phyloP scores from a whole-genome alignment of 2,329 filamentous ascomycete genomes.

The Sphaerulina musiva region DNA sequence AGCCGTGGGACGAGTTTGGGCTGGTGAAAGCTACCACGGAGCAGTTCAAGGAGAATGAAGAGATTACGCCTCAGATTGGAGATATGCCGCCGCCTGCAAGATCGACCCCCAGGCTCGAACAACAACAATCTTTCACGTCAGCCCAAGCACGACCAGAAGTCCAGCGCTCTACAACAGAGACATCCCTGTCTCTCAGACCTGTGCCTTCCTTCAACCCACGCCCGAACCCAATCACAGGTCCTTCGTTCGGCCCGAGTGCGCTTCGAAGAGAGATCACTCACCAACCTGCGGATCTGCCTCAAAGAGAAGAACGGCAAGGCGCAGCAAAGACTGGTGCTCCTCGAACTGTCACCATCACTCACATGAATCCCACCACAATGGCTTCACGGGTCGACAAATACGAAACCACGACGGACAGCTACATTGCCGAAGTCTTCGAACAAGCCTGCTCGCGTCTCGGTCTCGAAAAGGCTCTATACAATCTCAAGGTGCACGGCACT shows the following conservation, averaged over 20 bases:
- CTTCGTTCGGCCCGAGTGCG: conserved; percentile 39
- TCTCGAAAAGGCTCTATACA: conserved; percentile 70
- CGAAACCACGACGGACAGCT: conserved; percentile 72
- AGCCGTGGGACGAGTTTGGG: conserved; percentile 76
- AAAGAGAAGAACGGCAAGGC: conserved; percentile 44
- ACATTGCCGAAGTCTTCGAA: conserved; percentile 75
- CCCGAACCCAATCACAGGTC: conserved; percentile 46
- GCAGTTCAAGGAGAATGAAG: conserved; percentile 64
- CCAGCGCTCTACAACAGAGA: conserved; percentile 12
- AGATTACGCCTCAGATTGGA: conserved; percentile 25
- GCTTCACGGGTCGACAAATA: conserved; percentile 64
- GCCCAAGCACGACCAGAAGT: conserved; percentile 7
- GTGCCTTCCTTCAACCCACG: conserved; percentile 36
- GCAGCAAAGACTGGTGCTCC: conserved; percentile 53
- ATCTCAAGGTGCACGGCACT: conserved; percentile 69
- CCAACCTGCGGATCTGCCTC: conserved; percentile 35
- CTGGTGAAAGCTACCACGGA: conserved; percentile 64
- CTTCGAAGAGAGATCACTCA: conserved; percentile 42
- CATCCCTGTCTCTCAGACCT: conserved; percentile 17
- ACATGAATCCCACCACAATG: conserved; percentile 59
- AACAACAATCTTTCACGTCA: conserved; percentile 1
- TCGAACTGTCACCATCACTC: conserved; percentile 65
- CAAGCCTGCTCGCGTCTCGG: conserved; percentile 69
- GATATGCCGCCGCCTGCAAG: conserved; percentile 13
- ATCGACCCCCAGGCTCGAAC: conserved; percentile 13